phyloP scores from a whole-genome alignment of 352 stramenopile species.

The Thalassiosira livingstoniorum region DNA sequence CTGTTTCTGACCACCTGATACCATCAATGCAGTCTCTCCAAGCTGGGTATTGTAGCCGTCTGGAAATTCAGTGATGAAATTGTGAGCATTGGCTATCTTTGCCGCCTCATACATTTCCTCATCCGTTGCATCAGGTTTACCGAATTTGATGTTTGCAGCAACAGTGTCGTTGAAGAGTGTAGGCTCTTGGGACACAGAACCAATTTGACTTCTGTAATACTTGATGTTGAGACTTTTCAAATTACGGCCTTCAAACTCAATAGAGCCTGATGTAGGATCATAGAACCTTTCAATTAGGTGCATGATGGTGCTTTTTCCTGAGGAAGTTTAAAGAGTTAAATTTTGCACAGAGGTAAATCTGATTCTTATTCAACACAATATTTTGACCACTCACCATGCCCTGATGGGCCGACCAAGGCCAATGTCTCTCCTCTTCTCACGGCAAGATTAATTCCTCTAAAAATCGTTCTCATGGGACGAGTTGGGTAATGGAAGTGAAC shows the following conservation, averaged over 20 bases:
- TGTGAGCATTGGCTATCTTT: slow-evolving; percentile 88
- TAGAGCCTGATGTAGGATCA: slow-evolving; percentile 81
- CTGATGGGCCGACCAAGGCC: slow-evolving; percentile 87
- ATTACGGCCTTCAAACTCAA: slow-evolving; percentile 88
- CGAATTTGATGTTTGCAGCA: slow-evolving; percentile 89
- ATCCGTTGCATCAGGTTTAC: slow-evolving; percentile 42
- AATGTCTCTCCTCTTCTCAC: slow-evolving; percentile 62
- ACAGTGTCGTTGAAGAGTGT: slow-evolving; percentile 90
- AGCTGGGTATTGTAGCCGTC: slow-evolving; percentile 87
- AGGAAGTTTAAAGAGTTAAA: neutral
- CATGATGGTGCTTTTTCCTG: slow-evolving; percentile 68
- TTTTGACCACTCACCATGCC: slow-evolving; percentile 78
- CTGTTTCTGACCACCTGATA: slow-evolving; percentile 95
- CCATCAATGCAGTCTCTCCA: slow-evolving; percentile 56
- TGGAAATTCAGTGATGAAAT: slow-evolving; percentile 90
- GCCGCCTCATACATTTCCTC: slow-evolving; percentile 72
- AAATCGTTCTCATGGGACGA: slow-evolving; percentile 51
- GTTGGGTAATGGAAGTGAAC: slow-evolving; percentile 65
- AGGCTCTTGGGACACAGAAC: slow-evolving; percentile 83
- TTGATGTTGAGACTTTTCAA: slow-evolving; percentile 83
- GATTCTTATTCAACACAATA: neutral
- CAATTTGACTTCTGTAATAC: slow-evolving; percentile 76
- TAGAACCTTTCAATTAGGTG: slow-evolving; percentile 91
- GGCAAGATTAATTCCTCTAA: slow-evolving; percentile 54
- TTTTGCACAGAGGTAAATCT: neutral